These are phyloP conservation scores for Saksenaea oblongispora DNA, from an alignment of 371 early-diverging fungal genomes.

Conservation along the genomic window DNA sequence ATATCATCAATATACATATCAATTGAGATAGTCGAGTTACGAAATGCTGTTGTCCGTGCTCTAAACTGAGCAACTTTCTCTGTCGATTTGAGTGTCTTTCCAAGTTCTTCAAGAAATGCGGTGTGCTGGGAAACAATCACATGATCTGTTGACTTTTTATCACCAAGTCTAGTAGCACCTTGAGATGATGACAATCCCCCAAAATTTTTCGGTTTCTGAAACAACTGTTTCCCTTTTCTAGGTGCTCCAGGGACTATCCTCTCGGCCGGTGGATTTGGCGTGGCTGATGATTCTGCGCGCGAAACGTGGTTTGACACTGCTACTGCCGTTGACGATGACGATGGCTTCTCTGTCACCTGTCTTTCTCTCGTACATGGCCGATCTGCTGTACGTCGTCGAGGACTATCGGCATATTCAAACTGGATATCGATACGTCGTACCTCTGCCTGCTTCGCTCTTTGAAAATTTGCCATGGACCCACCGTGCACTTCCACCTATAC, in stretches of 20 bases:
- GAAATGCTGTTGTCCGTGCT: constrained; percentile 55
- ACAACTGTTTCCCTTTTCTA: background rate
- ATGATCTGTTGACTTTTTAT: background rate
- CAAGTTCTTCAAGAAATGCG: constrained; percentile 45
- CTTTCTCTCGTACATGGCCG: background rate
- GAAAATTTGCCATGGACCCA: constrained; percentile 27
- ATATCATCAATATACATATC: constrained; percentile 61
- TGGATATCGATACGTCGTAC: constrained; percentile 61
- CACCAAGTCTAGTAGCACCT: too few species aligned
- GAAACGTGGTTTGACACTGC: background rate
- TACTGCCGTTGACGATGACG: constrained; percentile 8
- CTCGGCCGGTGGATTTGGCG: background rate
- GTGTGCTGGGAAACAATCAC: constrained; percentile 32
- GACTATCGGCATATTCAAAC: constrained; percentile 56
- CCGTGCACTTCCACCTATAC: constrained; percentile 48
- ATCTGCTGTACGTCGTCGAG: constrained; percentile 11
- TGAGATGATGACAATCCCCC: constrained; percentile 5
- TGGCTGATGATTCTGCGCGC: constrained; percentile 1
- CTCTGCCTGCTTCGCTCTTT: constrained; percentile 35
- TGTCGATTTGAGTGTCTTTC: constrained; percentile 42
- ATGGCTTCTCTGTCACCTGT: background rate
- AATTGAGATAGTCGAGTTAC: constrained; percentile 46
- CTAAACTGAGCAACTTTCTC: constrained; percentile 62
- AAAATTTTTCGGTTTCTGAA: constrained; percentile 15
- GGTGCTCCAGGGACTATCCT: background rate